Evolutionary conservation across 345 rosid genomes (phyloP).

Genomic region (Iberis pinnata): DNA sequence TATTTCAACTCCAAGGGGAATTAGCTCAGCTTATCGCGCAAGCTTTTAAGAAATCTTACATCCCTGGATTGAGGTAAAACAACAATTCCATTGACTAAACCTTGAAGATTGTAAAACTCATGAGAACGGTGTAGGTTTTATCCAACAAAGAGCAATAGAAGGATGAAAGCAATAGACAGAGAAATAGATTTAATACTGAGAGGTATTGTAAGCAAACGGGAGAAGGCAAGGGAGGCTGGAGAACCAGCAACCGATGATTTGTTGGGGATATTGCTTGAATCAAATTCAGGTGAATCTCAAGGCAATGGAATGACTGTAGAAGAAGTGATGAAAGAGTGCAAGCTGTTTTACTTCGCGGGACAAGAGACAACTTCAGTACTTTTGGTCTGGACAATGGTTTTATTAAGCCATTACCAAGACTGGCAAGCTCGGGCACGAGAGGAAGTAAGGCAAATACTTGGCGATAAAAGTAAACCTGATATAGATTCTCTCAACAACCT

Average conservation of each 20-base stretch:
- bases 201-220: constrained; percentile 34
- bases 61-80: constrained; percentile 31
- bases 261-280: constrained; percentile 39
- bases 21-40: constrained; percentile 24
- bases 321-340: constrained; percentile 34
- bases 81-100: background rate
- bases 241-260: constrained; percentile 33
- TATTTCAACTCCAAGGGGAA: constrained; percentile 31
- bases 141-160: constrained; percentile 38
- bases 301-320: constrained; percentile 37
- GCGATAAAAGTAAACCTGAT: constrained; percentile 23
- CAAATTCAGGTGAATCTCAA: constrained; percentile 34
- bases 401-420: constrained; percentile 28
- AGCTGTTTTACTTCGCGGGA: constrained; percentile 33
- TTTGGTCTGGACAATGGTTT: constrained; percentile 32
- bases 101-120: background rate
- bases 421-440: constrained; percentile 36
- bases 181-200: constrained; percentile 28
- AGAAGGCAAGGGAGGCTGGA: constrained; percentile 31
- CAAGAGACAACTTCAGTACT: constrained; percentile 38
- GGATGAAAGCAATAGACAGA: constrained; percentile 33
- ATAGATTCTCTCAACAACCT: constrained; percentile 29
- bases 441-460: constrained; percentile 29
- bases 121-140: constrained; percentile 31
- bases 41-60: constrained; percentile 30